A percentile compares a stretch with the other conserved stretches of the same genome.
These are phyloP conservation scores for Thozetella sp. DNA, from an alignment of 495 filamentous ascomycete species.

Conservation along the genomic window DNA sequence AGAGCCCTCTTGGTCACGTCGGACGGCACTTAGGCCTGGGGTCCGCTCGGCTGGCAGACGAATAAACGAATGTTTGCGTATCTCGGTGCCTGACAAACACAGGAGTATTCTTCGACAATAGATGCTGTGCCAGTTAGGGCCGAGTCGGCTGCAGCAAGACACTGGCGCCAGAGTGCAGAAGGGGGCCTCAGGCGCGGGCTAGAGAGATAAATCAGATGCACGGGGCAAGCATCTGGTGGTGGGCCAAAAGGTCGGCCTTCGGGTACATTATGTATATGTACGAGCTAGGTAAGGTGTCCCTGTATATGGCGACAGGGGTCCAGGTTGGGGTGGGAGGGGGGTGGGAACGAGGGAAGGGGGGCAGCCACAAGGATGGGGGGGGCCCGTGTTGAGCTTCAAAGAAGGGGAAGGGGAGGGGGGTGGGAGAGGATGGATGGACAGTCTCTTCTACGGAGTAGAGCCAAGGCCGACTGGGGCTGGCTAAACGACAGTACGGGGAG, in stretches of 20 bases:
- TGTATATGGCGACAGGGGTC: conserved; percentile 27
- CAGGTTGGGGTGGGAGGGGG: conserved; percentile 15
- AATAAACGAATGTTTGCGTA: not conserved
- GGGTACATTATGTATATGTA: conserved; percentile 29
- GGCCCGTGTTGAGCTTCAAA: not conserved
- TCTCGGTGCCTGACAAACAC: conserved; percentile 25
- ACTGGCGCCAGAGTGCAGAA: conserved; percentile 31
- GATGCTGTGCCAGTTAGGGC: conserved; percentile 22
- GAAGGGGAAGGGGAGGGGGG: not conserved
- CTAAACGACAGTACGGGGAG: not conserved
- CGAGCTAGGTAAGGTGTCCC: conserved; percentile 19
- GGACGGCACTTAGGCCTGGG: not conserved
- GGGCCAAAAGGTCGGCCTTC: conserved; percentile 21
- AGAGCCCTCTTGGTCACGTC: not conserved
- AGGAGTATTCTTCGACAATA: conserved; percentile 3
- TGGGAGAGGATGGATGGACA: conserved; percentile 3
- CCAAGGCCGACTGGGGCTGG: not conserved
- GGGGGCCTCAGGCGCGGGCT: conserved; percentile 20
- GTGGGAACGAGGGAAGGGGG: conserved; percentile 8
- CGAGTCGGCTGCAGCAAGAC: conserved; percentile 26
- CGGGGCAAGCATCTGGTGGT: conserved; percentile 22
- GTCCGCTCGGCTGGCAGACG: not conserved
- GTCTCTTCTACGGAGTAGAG: not conserved
- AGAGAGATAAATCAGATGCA: conserved; percentile 28
- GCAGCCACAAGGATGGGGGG: conserved; percentile 5